Evolutionary conservation across 2,329 filamentous ascomycete genomes (phyloP), one percentile per base, ranked within the genome.

Genomic region (Ceratocystis harringtonii): DNA sequence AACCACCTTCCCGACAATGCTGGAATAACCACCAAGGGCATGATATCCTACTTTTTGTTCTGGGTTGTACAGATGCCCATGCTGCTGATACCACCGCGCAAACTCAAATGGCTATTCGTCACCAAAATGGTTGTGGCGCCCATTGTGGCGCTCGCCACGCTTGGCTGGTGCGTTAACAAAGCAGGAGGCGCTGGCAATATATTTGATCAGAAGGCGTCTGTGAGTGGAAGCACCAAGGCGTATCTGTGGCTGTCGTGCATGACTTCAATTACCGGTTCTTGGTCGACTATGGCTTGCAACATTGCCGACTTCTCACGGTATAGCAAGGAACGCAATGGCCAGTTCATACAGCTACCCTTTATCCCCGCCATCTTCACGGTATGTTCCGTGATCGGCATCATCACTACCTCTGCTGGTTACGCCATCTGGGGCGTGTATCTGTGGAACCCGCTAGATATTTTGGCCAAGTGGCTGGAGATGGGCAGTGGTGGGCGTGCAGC

Each of bases 371-470:
- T 80, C 65, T 76, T 77, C 63, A 79, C 77, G 5, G 70, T 79
- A 28, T 76, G 78, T 52, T 74, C 76, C 6, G 70, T 80, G 32
- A 76, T 78, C 19, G 78, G 78, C 15, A 79, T 81, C 67, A 74
- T 80, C 58, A 75, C 78, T 8, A 78, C 78, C 2, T 76, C 75
- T 36, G 78, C 78, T 1, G 75, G 78, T 28, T 73, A 75, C 41
- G 70, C 75, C 48, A 69, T 79, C 15, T 79, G 76, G 72, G 78
- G 79, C 32, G 71, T 73, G 19, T 75, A 77, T 50, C 71, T 78
- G 69, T 80, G 78, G 79, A 78, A 78, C 66, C 79, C 79, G 71
- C 76, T 78, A 8, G 75, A 75, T 28, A 76, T 80, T 48, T 75
- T 80, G 67, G 74, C 70, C 7, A 75, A 75, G 17, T 80, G 73